Evolutionary conservation across 2,329 filamentous ascomycete species (phyloP), one percentile per base, ranked within the genome.

Genomic region (Emmonsiellopsis sp.): DNA sequence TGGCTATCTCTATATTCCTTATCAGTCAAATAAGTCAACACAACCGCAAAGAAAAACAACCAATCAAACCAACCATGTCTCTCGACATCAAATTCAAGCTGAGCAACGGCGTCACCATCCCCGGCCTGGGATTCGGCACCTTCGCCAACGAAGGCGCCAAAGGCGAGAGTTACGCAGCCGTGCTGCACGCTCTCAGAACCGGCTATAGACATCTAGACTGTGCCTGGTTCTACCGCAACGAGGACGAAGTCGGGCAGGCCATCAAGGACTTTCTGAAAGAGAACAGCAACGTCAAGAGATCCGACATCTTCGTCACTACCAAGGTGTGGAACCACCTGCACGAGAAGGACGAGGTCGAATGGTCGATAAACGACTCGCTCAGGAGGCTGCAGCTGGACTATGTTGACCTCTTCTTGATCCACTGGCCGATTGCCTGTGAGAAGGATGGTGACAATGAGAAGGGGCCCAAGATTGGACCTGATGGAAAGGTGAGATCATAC

Each of bases 371-470:
- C 11, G 67, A 75, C 57, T 85, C 83, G 1, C 78, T 90, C 35
- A 68, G 78, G 66, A 84, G 81, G 59, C 79, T 89, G n/a, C 76
- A 78, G 13, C 71, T 87, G 30, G 81, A 85, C 58, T 87, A 89
- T 63, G 78, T 90, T 8, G 85, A 90, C 66, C 76, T 87, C 45
- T 89, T 87, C 68, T 68, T 81, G 41, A 65, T 79, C 11, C 77
- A 79, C 67, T 79, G 73, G 67, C 76, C 76, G 30, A 71, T 75
- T 61, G 71, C 72, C 9, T 68, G 76, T 10, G 77, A 80, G 71
- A 76, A 73, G 65, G 70, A 79, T 26, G 20, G 20, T 26, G 5
- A 5, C 20, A 61, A 67, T 67, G 60, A 72, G 70, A 59, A 67
- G 67, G 65, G 71, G 63, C 75, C 75, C 52, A 75, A 75, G 67